Percentiles rank a stretch among this genome's conserved stretches.
phyloP scores from a whole-genome alignment of 208 protist genomes.

The Acanthamoeba triangularis region DNA sequence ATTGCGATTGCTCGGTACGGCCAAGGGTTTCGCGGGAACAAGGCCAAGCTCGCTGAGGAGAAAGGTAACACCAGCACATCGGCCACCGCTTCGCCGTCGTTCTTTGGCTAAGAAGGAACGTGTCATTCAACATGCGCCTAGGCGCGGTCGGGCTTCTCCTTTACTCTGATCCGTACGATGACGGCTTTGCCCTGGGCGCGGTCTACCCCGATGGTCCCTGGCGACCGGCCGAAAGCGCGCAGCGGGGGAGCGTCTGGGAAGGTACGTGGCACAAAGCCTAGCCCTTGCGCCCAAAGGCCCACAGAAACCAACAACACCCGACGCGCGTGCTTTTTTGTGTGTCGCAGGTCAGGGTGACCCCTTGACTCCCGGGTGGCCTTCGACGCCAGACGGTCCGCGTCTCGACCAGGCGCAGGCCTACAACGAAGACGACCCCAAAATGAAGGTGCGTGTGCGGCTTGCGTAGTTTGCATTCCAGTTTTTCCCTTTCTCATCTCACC shows the following conservation, averaged over 20 bases:
- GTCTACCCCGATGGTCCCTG: constrained; percentile 78
- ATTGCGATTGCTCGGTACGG: constrained; percentile 76
- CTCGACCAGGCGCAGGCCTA: constrained; percentile 26
- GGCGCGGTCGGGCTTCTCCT: constrained; percentile 56
- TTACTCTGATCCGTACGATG: constrained; percentile 76
- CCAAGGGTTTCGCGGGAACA: constrained; percentile 60
- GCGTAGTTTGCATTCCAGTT: no score
- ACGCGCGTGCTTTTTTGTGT: not conserved
- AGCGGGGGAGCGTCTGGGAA: constrained; percentile 72
- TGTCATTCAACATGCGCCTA: not conserved
- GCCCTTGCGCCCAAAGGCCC: not conserved
- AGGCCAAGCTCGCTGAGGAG: constrained; percentile 60
- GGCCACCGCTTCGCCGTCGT: not conserved
- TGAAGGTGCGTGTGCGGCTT: not conserved
- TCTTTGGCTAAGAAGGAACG: no score
- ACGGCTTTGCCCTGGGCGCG: constrained; percentile 37
- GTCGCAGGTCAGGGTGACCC: constrained; percentile 40
- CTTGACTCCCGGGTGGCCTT: constrained; percentile 61
- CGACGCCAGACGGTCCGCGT: constrained; percentile 27
- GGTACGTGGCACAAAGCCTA: not conserved
- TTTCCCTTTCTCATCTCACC: no score
- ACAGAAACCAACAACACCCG: not conserved
- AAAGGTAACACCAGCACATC: not conserved
- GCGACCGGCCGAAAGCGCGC: constrained; percentile 48
- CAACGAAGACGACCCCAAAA: constrained; percentile 3